A percentile compares a stretch with the other conserved stretches of the same genome.
Evolutionary conservation across 768 basidiomycete genomes (phyloP).

Genomic region (Psilocybe tampanensis): DNA sequence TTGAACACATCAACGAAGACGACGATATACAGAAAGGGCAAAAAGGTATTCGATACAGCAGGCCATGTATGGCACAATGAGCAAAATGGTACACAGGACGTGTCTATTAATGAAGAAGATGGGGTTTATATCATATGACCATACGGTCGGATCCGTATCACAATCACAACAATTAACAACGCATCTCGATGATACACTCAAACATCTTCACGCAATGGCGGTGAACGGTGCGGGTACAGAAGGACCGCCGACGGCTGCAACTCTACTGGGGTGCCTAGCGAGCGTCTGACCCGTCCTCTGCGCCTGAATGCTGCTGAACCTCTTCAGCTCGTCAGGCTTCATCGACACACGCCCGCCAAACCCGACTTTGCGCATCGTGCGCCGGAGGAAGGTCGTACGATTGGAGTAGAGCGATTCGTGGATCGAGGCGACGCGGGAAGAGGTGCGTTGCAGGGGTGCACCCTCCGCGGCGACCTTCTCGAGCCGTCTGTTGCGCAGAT

Average conservation of each 20-base stretch:
- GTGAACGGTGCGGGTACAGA: not conserved
- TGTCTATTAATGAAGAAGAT: too few species aligned
- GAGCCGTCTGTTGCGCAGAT: conserved; percentile 68
- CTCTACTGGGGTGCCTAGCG: conserved; percentile 66
- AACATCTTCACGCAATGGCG: not conserved
- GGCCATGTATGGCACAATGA: too few species aligned
- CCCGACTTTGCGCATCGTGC: conserved; percentile 84
- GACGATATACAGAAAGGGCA: not conserved
- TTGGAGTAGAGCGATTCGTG: conserved; percentile 95
- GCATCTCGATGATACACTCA: too few species aligned
- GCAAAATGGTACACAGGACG: too few species aligned
- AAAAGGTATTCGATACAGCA: not conserved
- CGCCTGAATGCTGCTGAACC: conserved; percentile 88
- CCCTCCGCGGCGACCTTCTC: conserved; percentile 42
- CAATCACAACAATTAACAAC: not conserved
- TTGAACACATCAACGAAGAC: not conserved
- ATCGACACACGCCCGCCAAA: conserved; percentile 79
- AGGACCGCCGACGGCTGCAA: not conserved
- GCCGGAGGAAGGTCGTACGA: conserved; percentile 90
- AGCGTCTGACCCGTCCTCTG: conserved; percentile 73
- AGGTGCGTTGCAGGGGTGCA: conserved; percentile 80
- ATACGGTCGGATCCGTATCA: too few species aligned
- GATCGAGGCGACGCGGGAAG: conserved; percentile 88
- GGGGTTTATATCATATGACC: too few species aligned
- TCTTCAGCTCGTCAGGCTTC: conserved; percentile 80